Evolutionary conservation across 169 alveolate species (phyloP), one percentile per base, ranked within the genome.

Genomic region (Toxoplasma gondii): DNA sequence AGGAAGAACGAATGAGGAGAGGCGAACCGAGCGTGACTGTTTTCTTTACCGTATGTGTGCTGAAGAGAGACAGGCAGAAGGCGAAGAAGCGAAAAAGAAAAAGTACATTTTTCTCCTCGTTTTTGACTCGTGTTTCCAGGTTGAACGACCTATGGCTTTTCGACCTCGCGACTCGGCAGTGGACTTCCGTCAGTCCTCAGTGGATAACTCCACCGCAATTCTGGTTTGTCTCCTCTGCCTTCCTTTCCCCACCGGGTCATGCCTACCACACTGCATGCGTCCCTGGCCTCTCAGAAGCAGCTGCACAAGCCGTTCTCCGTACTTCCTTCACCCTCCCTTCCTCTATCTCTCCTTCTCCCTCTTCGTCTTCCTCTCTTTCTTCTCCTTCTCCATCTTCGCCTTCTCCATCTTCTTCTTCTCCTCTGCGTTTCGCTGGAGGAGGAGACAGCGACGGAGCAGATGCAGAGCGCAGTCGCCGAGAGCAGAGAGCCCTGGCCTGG

Each of bases 211-310:
- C 84, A 44, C 84, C 84, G 84, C 44, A 36, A 44, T 36, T 74
- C 49, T 74, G 84, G 84, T 74, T 74, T n/a, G 74, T 64, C 29
- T 22, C 84, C 10, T 74, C 84, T 22, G 84, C 84, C 44, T 31
- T 44, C 44, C 24, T 36, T 24, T 41, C 84, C 7, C 49, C 84
- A 1, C 84, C 84, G 31, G 84, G 84, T 16, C 84, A 74, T 24
- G 84, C 84, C 49, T 10, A 7, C 27, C 84, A 74, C 84, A 74
- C 84, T 31, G 84, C 84, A 31, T 74, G 84, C 84, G 84, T 74
- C 49, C n/a, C 49, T 17, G 43, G 84, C 17, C 49, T 36, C 44
- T 10, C 84, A 19, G 84, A 31, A 12, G 84, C 84, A 34, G 43
- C 84, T 24, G 1, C 39, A 1, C 84, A 74, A 74, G 84, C 4